Percentiles rank a stretch among this genome's conserved stretches.
These are phyloP conservation scores for Luffa aegyptiaca DNA, from an alignment of 306 rosid species.

Conservation along the genomic window DNA sequence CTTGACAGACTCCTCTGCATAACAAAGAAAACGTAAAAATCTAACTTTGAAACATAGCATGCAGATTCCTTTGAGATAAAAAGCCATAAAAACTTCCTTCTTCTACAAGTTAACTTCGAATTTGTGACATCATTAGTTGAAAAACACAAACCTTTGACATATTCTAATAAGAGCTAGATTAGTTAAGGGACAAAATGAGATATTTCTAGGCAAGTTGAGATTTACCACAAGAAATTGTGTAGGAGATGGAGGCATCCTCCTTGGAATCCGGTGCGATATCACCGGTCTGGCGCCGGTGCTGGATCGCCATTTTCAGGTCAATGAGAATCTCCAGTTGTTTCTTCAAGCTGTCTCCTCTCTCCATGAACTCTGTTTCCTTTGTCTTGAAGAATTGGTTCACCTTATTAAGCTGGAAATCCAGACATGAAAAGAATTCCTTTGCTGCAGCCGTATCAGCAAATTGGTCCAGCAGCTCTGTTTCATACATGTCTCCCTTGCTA, in stretches of 20 bases:
- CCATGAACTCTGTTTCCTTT: slow-evolving; percentile 78
- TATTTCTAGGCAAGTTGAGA: neutral
- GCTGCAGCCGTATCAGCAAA: slow-evolving; percentile 72
- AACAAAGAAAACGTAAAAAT: slow-evolving; percentile 9
- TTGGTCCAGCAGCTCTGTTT: slow-evolving; percentile 78
- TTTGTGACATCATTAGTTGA: neutral
- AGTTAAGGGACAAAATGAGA: neutral
- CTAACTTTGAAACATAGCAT: neutral
- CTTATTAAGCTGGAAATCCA: slow-evolving; percentile 80
- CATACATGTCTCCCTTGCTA: slow-evolving; percentile 74
- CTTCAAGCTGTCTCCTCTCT: slow-evolving; percentile 72
- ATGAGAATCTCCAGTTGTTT: slow-evolving; percentile 77
- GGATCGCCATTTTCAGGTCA: slow-evolving; percentile 49
- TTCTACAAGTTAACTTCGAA: neutral
- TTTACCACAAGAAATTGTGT: slow-evolving; percentile 71
- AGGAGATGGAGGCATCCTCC: slow-evolving; percentile 75
- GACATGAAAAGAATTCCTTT: slow-evolving; percentile 71
- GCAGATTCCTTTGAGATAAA: neutral
- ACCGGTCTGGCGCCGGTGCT: slow-evolving; percentile 30
- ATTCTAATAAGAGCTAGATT: neutral
- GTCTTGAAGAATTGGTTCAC: slow-evolving; percentile 71
- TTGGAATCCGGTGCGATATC: slow-evolving; percentile 34
- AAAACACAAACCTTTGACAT: neutral
- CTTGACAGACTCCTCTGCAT: slow-evolving; percentile 67
- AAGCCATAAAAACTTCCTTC: neutral